These are phyloP conservation scores for Delphinella strobiligena DNA, from an alignment of 2,329 filamentous ascomycete species.

Conservation along the genomic window DNA sequence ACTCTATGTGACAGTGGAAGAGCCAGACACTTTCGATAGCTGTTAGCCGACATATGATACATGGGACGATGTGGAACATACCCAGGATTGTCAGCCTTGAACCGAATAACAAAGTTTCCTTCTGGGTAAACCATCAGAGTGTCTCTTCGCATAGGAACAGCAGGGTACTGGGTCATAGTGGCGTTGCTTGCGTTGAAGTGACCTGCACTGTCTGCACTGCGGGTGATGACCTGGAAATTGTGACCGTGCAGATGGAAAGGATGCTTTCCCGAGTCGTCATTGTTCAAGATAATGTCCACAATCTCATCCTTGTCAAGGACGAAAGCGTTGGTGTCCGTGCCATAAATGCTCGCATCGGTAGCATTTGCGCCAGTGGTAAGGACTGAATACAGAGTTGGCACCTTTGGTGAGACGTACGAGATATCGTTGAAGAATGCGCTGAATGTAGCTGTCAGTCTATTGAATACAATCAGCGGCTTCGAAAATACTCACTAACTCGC, in stretches of 20 bases:
- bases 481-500: neutral
- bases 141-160: constrained; percentile 38
- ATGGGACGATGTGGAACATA: constrained; percentile 15
- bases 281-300: constrained; percentile 69
- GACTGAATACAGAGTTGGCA: constrained; percentile 68
- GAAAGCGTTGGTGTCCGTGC: constrained; percentile 43
- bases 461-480: too few relatives aligned
- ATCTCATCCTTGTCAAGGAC: constrained; percentile 54
- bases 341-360: constrained; percentile 32
- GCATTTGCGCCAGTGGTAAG: constrained; percentile 46
- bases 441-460: neutral
- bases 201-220: constrained; percentile 11
- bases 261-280: constrained; percentile 50
- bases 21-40: constrained; percentile 26
- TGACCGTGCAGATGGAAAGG: constrained; percentile 70
- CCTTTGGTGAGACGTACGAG: constrained; percentile 62
- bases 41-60: neutral
- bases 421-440: constrained; percentile 53
- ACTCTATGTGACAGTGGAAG: constrained; percentile 40
- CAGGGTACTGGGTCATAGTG: constrained; percentile 24
- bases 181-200: constrained; percentile 19
- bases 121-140: constrained; percentile 42
- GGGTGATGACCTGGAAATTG: constrained; percentile 50
- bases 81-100: constrained; percentile 41
- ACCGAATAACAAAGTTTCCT: constrained; percentile 44